phyloP scores from a whole-genome alignment of 768 basidiomycete species.

The button mushroom (Agaricus bisporus) region DNA sequence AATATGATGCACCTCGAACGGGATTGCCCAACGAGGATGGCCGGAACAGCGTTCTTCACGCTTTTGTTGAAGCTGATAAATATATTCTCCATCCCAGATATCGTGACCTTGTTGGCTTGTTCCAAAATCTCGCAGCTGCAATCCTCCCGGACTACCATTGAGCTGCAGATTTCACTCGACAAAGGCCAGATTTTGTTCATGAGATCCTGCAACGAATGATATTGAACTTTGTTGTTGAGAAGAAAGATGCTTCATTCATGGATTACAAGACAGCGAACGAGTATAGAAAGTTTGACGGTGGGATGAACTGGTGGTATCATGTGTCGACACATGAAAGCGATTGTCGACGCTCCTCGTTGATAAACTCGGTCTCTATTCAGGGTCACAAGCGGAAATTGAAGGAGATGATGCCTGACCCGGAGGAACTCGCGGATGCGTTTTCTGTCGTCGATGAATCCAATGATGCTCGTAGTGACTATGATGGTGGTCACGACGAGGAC shows the following conservation, averaged over 20 bases:
- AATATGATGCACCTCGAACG: neutral
- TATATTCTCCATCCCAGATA: slow-evolving; percentile 5
- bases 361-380: too few relatives aligned
- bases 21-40: neutral
- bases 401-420: too few relatives aligned
- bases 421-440: too few relatives aligned
- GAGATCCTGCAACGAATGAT: slow-evolving; percentile 11
- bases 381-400: too few relatives aligned
- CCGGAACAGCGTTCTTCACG: neutral
- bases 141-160: neutral
- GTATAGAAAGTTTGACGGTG: too few relatives aligned
- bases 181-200: slow-evolving; percentile 9
- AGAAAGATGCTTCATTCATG: slow-evolving; percentile 4
- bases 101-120: neutral
- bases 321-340: too few relatives aligned
- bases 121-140: neutral
- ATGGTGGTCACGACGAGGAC: too few relatives aligned
- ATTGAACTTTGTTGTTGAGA: slow-evolving; percentile 8
- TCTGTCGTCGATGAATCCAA: too few relatives aligned
- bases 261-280: too few relatives aligned
- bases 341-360: too few relatives aligned
- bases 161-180: neutral
- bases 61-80: neutral
- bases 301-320: too few relatives aligned
- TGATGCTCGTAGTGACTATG: too few relatives aligned